Evolutionary conservation across 1,284 basidiomycete genomes (phyloP).

Genomic region (Rhodofomes roseus): DNA sequence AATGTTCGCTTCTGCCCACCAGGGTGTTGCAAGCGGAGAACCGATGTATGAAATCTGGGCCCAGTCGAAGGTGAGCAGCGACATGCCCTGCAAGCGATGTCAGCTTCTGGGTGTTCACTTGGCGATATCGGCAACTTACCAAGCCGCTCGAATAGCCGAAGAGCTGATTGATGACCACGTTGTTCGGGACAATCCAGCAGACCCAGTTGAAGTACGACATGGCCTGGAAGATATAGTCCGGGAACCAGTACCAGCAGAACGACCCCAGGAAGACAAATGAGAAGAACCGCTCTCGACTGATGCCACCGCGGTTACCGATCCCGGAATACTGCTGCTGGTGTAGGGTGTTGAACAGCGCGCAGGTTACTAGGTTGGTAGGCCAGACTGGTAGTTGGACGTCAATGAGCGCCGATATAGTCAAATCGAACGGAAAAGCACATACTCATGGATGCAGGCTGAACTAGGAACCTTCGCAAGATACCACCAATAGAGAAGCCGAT

Average conservation of each 20-base stretch:
- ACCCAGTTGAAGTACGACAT: constrained; percentile 57
- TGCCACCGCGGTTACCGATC: constrained; percentile 38
- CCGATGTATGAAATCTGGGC: constrained; percentile 47
- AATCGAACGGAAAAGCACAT: constrained; percentile 15
- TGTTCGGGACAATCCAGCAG: constrained; percentile 51
- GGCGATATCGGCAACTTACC: neutral
- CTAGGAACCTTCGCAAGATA: constrained; percentile 59
- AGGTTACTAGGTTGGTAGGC: constrained; percentile 61
- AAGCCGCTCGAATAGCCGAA: constrained; percentile 41
- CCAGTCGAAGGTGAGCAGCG: constrained; percentile 43
- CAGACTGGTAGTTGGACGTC: constrained; percentile 46
- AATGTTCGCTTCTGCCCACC: constrained; percentile 56
- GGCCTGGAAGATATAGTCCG: constrained; percentile 46
- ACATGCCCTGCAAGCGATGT: constrained; percentile 33
- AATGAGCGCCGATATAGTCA: neutral
- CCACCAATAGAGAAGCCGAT: constrained; percentile 70
- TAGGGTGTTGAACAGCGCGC: constrained; percentile 58
- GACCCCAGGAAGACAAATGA: constrained; percentile 37
- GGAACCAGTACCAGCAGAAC: constrained; percentile 46
- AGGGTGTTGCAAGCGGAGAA: constrained; percentile 59
- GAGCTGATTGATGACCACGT: constrained; percentile 36
- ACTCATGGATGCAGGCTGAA: constrained; percentile 79
- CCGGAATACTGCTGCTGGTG: constrained; percentile 53
- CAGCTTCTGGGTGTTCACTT: neutral
- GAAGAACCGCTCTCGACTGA: constrained; percentile 53